These are phyloP conservation scores for Pezicula radicicola DNA, from an alignment of 2,329 filamentous ascomycete genomes.

Conservation along the genomic window DNA sequence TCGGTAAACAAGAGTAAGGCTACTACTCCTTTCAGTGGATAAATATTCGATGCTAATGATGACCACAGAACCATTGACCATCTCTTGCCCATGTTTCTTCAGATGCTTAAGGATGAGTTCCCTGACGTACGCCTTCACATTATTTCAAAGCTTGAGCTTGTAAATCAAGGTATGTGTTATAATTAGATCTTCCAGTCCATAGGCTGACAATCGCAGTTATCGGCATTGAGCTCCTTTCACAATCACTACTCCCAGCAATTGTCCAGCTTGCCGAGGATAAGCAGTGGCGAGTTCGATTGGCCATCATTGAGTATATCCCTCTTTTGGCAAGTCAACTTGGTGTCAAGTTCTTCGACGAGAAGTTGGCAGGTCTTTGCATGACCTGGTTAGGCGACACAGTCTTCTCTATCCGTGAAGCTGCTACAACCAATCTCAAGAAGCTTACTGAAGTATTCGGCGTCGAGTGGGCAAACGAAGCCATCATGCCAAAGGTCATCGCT, in stretches of 20 bases:
- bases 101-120: conserved; percentile 99
- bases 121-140: conserved; percentile 97
- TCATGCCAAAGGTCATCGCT: conserved; percentile 97
- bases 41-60: conserved; percentile 17
- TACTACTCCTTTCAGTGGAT: too few species aligned
- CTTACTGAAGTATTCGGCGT: conserved; percentile 98
- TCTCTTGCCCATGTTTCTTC: conserved; percentile 95
- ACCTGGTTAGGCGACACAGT: conserved; percentile 97
- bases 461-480: conserved; percentile 94
- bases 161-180: conserved; percentile 75
- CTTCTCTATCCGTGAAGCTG: conserved; percentile 96
- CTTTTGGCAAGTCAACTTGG: conserved; percentile 92
- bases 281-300: conserved; percentile 96
- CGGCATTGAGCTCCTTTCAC: conserved; percentile 93
- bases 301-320: conserved; percentile 99
- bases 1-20: conserved; percentile 93
- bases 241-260: conserved; percentile 94
- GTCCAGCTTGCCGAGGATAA: conserved; percentile 98
- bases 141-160: conserved; percentile 98
- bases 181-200: background rate
- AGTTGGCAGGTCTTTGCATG: conserved; percentile 94
- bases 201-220: conserved; percentile 62
- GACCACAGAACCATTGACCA: conserved; percentile 81
- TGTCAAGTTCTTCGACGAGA: conserved; percentile 97
- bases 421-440: conserved; percentile 97